Percentiles rank a stretch among this genome's conserved stretches.
Evolutionary conservation across 176 grass and related monocot genomes (phyloP).

Genomic region (Oryza punctata): DNA sequence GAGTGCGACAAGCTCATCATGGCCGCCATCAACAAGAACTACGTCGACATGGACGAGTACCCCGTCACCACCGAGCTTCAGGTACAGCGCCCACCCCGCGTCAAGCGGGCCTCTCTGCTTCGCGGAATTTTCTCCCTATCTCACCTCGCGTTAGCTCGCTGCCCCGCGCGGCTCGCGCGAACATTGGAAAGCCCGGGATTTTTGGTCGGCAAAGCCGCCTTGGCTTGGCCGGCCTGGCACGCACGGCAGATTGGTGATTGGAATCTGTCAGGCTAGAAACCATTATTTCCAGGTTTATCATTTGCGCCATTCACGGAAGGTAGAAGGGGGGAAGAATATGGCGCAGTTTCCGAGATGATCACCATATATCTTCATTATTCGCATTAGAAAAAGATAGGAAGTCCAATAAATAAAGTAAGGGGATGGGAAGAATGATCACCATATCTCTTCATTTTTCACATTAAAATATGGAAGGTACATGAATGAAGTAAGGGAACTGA

Average conservation of each 20-base stretch:
- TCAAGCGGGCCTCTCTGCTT: not conserved
- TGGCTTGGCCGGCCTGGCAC: not conserved
- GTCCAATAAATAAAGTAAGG: not conserved
- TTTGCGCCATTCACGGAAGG: not conserved
- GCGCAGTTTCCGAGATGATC: not conserved
- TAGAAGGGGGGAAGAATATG: not conserved
- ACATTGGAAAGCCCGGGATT: not conserved
- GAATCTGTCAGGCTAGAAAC: not conserved
- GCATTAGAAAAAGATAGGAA: not conserved
- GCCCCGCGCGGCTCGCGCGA: too few relatives aligned
- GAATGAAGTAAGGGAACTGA: not conserved
- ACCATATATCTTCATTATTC: not conserved
- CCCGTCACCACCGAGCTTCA: constrained; percentile 95
- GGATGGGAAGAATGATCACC: not conserved
- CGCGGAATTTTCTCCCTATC: not conserved
- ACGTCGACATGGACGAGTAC: constrained; percentile 99
- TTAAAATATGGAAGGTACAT: not conserved
- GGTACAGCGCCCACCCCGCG: constrained; percentile 20
- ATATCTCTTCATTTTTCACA: not conserved
- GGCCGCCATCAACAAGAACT: constrained; percentile 92
- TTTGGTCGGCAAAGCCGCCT: not conserved
- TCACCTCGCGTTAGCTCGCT: not conserved
- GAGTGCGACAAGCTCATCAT: constrained; percentile 99
- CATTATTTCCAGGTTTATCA: not conserved
- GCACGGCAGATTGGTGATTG: not conserved